phyloP scores from a whole-genome alignment of 495 filamentous ascomycete species.

The Peziza echinospora region DNA sequence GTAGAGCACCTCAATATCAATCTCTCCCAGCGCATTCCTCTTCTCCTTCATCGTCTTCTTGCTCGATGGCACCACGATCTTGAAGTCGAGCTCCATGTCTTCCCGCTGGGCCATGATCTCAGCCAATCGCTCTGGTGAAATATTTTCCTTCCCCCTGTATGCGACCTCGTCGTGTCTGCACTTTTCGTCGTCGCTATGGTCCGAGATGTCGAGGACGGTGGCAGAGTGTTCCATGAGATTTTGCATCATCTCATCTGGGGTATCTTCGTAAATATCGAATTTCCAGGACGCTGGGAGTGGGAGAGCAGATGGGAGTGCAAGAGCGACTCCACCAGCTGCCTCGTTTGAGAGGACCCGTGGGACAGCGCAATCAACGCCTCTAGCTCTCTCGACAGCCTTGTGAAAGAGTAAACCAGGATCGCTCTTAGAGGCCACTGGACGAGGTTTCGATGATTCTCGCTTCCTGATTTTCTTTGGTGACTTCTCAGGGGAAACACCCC shows the following conservation, averaged over 20 bases:
- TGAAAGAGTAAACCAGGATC: not conserved
- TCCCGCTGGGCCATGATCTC: slow-evolving; percentile 4
- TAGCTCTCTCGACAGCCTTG: not conserved
- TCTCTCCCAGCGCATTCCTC: not conserved
- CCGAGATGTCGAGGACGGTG: slow-evolving; percentile 61
- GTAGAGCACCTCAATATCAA: not conserved
- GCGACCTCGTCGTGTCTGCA: slow-evolving; percentile 31
- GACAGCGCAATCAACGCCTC: too few relatives aligned
- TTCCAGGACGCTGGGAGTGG: slow-evolving; percentile 44
- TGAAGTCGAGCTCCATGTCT: not conserved
- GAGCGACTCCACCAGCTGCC: not conserved
- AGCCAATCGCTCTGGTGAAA: slow-evolving; percentile 39
- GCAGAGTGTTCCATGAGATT: slow-evolving; percentile 84
- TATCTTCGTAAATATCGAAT: slow-evolving; percentile 91
- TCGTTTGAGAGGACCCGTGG: too few relatives aligned
- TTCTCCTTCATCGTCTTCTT: not conserved
- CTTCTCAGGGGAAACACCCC: not conserved
- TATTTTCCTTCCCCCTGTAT: slow-evolving; percentile 75
- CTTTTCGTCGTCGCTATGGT: slow-evolving; percentile 39
- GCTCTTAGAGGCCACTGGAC: not conserved
- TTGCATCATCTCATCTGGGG: slow-evolving; percentile 63
- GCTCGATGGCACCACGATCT: too few relatives aligned
- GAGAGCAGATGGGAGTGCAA: not conserved
- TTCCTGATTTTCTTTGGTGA: not conserved
- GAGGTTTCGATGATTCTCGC: not conserved